Evolutionary conservation across 1,284 basidiomycete genomes (phyloP).

Genomic region (Tilletia walkeri): DNA sequence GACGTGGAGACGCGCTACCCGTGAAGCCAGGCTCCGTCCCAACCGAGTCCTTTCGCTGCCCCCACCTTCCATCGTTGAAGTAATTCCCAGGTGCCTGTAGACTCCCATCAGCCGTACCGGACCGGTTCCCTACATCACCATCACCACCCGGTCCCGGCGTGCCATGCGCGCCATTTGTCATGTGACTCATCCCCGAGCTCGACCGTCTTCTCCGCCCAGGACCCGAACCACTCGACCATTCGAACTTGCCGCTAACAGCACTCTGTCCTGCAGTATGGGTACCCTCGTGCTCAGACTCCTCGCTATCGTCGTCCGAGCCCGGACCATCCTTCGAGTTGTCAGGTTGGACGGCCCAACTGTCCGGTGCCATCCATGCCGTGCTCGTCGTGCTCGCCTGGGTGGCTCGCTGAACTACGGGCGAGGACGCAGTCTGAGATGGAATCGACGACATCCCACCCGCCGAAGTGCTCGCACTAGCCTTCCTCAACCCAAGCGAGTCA

Average conservation of each 20-base stretch:
- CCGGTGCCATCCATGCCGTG: conserved; percentile 50
- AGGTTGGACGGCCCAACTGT: conserved; percentile 54
- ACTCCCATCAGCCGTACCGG: background rate
- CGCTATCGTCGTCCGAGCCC: conserved; percentile 36
- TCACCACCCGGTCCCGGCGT: conserved; percentile 1
- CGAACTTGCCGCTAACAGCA: conserved; percentile 13
- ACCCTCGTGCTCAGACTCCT: conserved; percentile 29
- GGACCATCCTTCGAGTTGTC: conserved; percentile 35
- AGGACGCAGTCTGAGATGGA: background rate
- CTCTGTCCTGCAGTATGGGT: background rate
- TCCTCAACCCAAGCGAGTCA: conserved; percentile 26
- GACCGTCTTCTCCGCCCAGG: background rate
- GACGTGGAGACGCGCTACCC: background rate
- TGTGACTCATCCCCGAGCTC: conserved; percentile 6
- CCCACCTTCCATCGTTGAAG: conserved; percentile 1
- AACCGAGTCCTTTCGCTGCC: conserved; percentile 7
- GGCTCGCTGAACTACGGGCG: background rate
- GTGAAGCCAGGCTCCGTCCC: conserved; percentile 5
- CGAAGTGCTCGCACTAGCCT: conserved; percentile 32
- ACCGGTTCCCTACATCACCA: conserved; percentile 3
- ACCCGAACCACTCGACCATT: background rate
- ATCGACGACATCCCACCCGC: background rate
- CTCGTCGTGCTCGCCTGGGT: background rate
- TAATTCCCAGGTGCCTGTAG: background rate
- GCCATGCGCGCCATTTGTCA: background rate